Evolutionary conservation across 2,329 filamentous ascomycete species (phyloP).

Genomic region (Colletotrichum phormii): DNA sequence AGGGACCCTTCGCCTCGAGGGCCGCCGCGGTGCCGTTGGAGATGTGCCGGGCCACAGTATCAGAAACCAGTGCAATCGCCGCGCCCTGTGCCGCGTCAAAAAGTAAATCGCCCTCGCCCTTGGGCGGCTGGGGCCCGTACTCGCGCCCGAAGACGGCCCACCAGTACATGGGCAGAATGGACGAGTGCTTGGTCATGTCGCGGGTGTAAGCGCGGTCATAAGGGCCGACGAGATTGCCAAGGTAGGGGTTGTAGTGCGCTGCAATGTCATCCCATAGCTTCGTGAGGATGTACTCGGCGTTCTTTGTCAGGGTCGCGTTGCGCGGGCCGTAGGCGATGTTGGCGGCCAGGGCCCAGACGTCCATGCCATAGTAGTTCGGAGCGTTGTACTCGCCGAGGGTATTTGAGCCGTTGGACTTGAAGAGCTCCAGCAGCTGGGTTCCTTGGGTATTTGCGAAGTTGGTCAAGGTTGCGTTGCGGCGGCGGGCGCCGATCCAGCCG

Average conservation of each 20-base stretch:
- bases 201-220: conserved; percentile 53
- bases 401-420: conserved; percentile 45
- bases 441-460: conserved; percentile 51
- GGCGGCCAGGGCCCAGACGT: conserved; percentile 52
- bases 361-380: conserved; percentile 55
- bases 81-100: conserved; percentile 55
- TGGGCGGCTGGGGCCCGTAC: conserved; percentile 50
- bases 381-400: conserved; percentile 53
- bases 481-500: conserved; percentile 54
- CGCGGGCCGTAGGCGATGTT: conserved; percentile 50
- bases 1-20: conserved; percentile 46
- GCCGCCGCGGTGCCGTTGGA: conserved; percentile 42
- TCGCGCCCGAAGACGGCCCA: conserved; percentile 56
- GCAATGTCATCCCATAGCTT: conserved; percentile 50
- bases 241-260: conserved; percentile 49
- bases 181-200: conserved; percentile 53
- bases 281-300: conserved; percentile 44
- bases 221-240: conserved; percentile 49
- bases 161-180: conserved; percentile 54
- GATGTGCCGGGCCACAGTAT: conserved; percentile 45
- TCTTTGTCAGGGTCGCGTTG: conserved; percentile 44
- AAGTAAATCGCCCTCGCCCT: conserved; percentile 52
- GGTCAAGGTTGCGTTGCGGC: conserved; percentile 49
- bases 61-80: conserved; percentile 52
- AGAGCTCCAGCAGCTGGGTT: conserved; percentile 44